Evolutionary conservation across 73 alveolate species (phyloP), one percentile per base, ranked within the genome.

Genomic region (Stentor coeruleus): DNA sequence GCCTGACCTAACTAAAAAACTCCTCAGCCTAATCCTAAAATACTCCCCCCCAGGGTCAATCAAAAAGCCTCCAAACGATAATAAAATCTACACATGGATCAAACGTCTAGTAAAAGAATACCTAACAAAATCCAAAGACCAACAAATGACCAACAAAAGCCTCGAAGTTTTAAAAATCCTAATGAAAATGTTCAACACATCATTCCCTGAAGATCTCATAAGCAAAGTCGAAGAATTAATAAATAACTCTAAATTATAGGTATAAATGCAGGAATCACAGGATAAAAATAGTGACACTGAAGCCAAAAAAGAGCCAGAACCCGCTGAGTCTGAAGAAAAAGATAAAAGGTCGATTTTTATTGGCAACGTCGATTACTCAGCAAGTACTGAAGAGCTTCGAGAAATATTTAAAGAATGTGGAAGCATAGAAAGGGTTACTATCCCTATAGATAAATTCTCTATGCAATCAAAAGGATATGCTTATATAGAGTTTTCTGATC

Each of bases 351-450:
- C 95, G 36, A 87, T 89, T 1, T 86, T 81, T 58, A 92, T 89
- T 14, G 84, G 88, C 84, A 89, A 89, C 39, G 95, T 89, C 30
- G 90, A 89, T 58, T 89, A 81, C 58, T 49, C 87, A 4, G 87
- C 92, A 3, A 88, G 75, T 38, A 91, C 92, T 1, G 58, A 59
- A 33, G 88, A 75, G 36, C 76, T 89, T 30, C 60, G 59, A 40
- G 91, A 89, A 80, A 90, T 81, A 37, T 89, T 89, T 80, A 72
- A 87, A 42, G 91, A 86, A 28, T 86, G 95, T 39, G 95, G 95
- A 4, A 72, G 57, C 20, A 82, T 89, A 59, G 76, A 87, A 66
- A 31, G 95, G 55, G 91, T 89, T 79, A 89, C 95, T 3, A 89
- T 89, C 72, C 85, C 83, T 30, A 76, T 81, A 40, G 90, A 89